These are phyloP conservation scores for Sporobolomyces pararoseus DNA, from an alignment of 768 basidiomycete genomes.

Conservation along the genomic window DNA sequence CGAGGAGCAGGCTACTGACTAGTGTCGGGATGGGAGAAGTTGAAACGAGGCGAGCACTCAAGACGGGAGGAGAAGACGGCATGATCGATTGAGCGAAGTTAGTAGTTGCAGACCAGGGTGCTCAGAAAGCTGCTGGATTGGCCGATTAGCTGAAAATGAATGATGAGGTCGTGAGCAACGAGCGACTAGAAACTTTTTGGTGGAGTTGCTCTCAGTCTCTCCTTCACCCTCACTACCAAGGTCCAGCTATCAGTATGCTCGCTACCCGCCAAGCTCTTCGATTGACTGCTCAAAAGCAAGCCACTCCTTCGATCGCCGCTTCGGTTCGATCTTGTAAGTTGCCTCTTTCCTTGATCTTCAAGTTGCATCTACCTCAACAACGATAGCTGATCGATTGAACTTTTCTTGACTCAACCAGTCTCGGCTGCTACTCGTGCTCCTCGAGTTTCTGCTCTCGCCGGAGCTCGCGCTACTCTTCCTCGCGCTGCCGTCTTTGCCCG, in stretches of 20 bases:
- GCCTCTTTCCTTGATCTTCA: too few relatives aligned
- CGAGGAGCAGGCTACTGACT: too few relatives aligned
- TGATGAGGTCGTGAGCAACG: neutral
- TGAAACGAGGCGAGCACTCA: neutral
- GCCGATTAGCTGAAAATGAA: too few relatives aligned
- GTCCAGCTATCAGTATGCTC: conserved; percentile 25
- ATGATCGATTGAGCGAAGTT: too few relatives aligned
- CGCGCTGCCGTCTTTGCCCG: conserved; percentile 22
- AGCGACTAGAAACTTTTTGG: neutral
- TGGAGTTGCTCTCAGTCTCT: neutral
- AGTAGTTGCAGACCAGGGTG: too few relatives aligned
- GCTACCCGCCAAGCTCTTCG: conserved; percentile 38
- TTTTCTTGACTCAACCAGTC: too few relatives aligned
- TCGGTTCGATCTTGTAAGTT: conserved; percentile 36
- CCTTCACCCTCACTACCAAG: neutral
- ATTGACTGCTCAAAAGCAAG: conserved; percentile 28
- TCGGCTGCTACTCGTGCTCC: conserved; percentile 32
- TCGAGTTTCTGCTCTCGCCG: conserved; percentile 16
- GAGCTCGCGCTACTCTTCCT: conserved; percentile 18
- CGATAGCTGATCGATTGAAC: too few relatives aligned
- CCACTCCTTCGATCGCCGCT: conserved; percentile 21
- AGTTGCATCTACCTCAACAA: too few relatives aligned
- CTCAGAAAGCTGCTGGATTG: too few relatives aligned
- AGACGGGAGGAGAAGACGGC: neutral
- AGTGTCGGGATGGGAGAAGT: too few relatives aligned